Evolutionary conservation across 192 early-diverging fungal species (phyloP).

Genomic region (Coemansia sp.): DNA sequence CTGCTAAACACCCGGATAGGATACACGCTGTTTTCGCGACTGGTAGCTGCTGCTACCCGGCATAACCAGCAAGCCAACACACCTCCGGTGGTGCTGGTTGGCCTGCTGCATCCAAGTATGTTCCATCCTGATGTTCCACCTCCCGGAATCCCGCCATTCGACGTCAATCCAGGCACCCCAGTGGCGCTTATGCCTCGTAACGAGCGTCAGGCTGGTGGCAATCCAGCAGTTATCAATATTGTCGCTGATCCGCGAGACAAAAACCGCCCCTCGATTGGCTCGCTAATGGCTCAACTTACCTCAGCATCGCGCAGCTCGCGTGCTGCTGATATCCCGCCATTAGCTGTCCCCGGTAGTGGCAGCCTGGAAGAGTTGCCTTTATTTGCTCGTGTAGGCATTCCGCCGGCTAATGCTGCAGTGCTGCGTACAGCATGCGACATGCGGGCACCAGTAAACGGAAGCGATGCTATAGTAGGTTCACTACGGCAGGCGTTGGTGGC

Average conservation of each 20-base stretch:
- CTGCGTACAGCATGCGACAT: conserved; percentile 24
- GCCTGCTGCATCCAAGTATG: conserved; percentile 49
- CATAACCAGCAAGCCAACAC: conserved; percentile 17
- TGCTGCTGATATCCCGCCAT: neutral
- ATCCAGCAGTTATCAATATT: conserved; percentile 11
- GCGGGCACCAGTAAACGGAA: conserved; percentile 10
- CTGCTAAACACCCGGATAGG: conserved; percentile 50
- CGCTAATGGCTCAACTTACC: conserved; percentile 1
- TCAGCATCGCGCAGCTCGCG: neutral
- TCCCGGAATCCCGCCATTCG: conserved; percentile 48
- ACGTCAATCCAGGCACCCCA: conserved; percentile 42
- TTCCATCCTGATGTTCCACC: conserved; percentile 43
- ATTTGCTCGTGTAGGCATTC: conserved; percentile 46
- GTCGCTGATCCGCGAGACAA: conserved; percentile 13
- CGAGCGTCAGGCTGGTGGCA: conserved; percentile 12
- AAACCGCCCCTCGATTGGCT: neutral
- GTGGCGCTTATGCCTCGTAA: conserved; percentile 34
- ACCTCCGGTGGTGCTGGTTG: conserved; percentile 26
- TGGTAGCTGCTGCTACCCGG: conserved; percentile 13
- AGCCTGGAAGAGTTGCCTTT: conserved; percentile 28
- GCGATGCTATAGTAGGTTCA: conserved; percentile 22
- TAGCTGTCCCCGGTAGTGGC: neutral
- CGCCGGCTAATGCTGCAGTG: conserved; percentile 13
- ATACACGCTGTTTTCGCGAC: conserved; percentile 45
- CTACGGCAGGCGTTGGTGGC: conserved; percentile 33